phyloP scores from a whole-genome alignment of 2,329 filamentous ascomycete species.

The Colletotrichum echinochloae region DNA sequence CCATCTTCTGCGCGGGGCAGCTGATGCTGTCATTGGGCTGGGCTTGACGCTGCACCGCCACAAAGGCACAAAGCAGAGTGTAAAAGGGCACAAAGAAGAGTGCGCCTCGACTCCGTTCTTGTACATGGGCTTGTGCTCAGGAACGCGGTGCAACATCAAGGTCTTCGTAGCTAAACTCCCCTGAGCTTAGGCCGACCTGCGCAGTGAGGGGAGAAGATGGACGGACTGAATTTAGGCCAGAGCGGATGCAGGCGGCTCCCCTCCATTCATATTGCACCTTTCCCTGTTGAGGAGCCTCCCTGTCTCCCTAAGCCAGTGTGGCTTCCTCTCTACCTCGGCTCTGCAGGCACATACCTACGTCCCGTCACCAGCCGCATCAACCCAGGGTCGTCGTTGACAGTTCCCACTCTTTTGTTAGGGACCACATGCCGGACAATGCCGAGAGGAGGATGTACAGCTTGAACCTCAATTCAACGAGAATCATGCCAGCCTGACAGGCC shows the following conservation, averaged over 20 bases:
- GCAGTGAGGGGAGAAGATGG: neutral
- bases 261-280: neutral
- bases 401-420: neutral
- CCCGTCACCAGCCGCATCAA: neutral
- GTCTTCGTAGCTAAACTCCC: conserved; percentile 6
- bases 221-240: conserved; percentile 15
- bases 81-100: neutral
- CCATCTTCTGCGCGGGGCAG: conserved; percentile 40
- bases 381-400: too few relatives aligned
- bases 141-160: neutral
- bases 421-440: neutral
- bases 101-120: neutral
- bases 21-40: conserved; percentile 37
- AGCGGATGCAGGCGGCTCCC: conserved; percentile 4
- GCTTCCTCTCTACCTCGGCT: conserved; percentile 21
- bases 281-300: conserved; percentile 11
- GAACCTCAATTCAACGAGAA: neutral
- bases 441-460: neutral
- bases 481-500: neutral
- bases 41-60: conserved; percentile 33
- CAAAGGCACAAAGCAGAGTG: too few relatives aligned
- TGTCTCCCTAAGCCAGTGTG: neutral
- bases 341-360: neutral
- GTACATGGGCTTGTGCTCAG: neutral
- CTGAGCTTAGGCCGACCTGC: conserved; percentile 10